Evolutionary conservation across 169 alveolate species (phyloP).

Genomic region (Plasmodium gaboni): DNA sequence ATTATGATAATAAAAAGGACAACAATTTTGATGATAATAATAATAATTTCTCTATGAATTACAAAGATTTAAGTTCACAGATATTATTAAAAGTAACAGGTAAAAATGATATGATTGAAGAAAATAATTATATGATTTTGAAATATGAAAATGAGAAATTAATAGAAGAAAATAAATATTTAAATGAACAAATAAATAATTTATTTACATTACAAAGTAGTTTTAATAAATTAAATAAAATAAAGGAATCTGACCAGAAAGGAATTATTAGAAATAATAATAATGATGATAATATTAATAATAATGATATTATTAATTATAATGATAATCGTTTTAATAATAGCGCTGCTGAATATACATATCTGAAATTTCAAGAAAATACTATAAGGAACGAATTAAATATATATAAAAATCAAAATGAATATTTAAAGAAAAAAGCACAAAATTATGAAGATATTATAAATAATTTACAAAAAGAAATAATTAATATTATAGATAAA

Average conservation of each 20-base stretch:
- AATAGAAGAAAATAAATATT: conserved; percentile 62
- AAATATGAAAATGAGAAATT: conserved; percentile 64
- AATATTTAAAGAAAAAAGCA: conserved; percentile 45
- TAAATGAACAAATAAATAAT: conserved; percentile 48
- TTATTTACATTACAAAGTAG: conserved; percentile 21
- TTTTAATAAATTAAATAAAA: conserved; percentile 34
- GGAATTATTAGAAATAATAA: not conserved
- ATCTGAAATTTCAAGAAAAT: conserved; percentile 44
- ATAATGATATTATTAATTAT: not conserved
- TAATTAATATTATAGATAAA: conserved; percentile 47
- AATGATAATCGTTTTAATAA: not conserved
- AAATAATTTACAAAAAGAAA: conserved; percentile 51
- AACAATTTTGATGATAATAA: not conserved
- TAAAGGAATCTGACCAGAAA: conserved; percentile 1
- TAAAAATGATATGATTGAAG: conserved; percentile 22
- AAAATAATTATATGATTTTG: conserved; percentile 19
- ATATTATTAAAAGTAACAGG: conserved; percentile 6
- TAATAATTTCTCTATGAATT: conserved; percentile 12
- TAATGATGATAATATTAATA: not conserved
- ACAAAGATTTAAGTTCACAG: conserved; percentile 34
- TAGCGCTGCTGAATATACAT: conserved; percentile 56
- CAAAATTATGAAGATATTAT: conserved; percentile 69
- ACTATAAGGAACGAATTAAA: conserved; percentile 42
- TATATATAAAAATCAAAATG: conserved; percentile 64
- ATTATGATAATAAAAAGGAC: not conserved